Conservation (phyloP, 441 rosid species). For the Viola pubescens region DNA sequence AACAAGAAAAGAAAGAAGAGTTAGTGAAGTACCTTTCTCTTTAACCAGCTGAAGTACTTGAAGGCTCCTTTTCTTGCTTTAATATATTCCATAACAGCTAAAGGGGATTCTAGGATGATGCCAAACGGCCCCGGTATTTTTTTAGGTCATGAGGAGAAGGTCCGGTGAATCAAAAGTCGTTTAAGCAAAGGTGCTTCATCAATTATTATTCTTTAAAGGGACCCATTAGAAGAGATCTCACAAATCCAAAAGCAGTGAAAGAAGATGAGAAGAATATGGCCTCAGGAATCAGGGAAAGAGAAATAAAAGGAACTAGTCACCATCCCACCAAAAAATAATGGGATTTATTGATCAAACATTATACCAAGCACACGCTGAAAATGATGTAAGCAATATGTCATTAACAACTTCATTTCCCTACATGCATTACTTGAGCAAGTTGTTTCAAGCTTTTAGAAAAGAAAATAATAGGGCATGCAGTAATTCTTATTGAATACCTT, state of each 20-base stretch:
- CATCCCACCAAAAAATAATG: constrained; percentile 28
- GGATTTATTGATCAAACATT: constrained; percentile 15
- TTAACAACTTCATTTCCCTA: neutral
- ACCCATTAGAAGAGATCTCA: constrained; percentile 40
- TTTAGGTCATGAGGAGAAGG: constrained; percentile 41
- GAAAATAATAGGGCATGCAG: constrained; percentile 1
- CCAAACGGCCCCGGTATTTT: constrained; percentile 27
- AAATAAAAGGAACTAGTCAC: constrained; percentile 40
- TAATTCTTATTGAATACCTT: neutral
- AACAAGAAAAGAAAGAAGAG: constrained; percentile 50
- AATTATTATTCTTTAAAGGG: constrained; percentile 56
- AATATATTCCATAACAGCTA: constrained; percentile 48
- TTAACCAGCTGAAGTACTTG: constrained; percentile 55
- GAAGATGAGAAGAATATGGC: constrained; percentile 47
- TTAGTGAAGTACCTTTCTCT: constrained; percentile 48
- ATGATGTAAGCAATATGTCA: constrained; percentile 44
- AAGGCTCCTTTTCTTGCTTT: constrained; percentile 38
- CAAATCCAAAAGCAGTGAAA: constrained; percentile 36
- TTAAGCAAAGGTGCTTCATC: constrained; percentile 50
- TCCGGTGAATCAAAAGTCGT: constrained; percentile 60
- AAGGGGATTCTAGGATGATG: constrained; percentile 88
- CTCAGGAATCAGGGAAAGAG: constrained; percentile 43
- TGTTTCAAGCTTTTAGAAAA: constrained; percentile 10
- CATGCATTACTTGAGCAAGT: neutral
- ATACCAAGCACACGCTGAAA: constrained; percentile 12